Percentiles rank a stretch among this genome's conserved stretches.
phyloP scores from a whole-genome alignment of 2,329 filamentous ascomycete species.

The Fusarium keratoplasticum region DNA sequence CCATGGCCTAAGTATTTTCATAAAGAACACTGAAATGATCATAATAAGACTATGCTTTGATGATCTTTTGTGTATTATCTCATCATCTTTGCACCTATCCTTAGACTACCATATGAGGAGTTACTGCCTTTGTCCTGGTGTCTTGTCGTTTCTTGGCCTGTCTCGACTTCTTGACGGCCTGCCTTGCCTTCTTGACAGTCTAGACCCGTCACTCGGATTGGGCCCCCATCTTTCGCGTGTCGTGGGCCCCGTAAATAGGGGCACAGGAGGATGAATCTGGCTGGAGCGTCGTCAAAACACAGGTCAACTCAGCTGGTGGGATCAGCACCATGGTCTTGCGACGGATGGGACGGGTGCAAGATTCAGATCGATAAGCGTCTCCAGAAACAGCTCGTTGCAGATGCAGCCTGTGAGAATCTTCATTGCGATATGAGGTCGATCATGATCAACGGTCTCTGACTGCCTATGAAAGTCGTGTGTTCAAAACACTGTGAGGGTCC shows the following conservation, averaged over 20 bases:
- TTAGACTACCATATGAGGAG: background rate
- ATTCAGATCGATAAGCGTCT: constrained; percentile 16
- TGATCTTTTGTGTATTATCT: background rate
- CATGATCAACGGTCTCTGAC: constrained; percentile 15
- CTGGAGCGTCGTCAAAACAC: background rate
- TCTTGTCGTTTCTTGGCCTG: background rate
- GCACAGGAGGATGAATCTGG: background rate
- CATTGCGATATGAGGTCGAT: constrained; percentile 12
- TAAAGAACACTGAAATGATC: background rate
- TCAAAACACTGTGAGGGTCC: constrained; percentile 31
- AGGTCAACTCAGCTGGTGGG: background rate
- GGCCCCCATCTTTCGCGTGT: background rate
- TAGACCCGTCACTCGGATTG: background rate
- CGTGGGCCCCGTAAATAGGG: background rate
- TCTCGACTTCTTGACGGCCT: background rate
- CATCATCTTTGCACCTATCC: background rate
- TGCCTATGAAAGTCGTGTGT: constrained; percentile 16
- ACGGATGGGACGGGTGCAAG: background rate
- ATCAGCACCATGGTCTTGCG: background rate
- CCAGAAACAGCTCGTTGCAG: constrained; percentile 16
- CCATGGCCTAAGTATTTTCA: background rate
- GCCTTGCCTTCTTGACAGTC: background rate
- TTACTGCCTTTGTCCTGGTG: background rate
- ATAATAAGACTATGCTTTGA: background rate
- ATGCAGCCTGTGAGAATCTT: constrained; percentile 23